These are phyloP conservation scores for Fusarium euwallaceae DNA, from an alignment of 2,329 filamentous ascomycete genomes.

Conservation along the genomic window DNA sequence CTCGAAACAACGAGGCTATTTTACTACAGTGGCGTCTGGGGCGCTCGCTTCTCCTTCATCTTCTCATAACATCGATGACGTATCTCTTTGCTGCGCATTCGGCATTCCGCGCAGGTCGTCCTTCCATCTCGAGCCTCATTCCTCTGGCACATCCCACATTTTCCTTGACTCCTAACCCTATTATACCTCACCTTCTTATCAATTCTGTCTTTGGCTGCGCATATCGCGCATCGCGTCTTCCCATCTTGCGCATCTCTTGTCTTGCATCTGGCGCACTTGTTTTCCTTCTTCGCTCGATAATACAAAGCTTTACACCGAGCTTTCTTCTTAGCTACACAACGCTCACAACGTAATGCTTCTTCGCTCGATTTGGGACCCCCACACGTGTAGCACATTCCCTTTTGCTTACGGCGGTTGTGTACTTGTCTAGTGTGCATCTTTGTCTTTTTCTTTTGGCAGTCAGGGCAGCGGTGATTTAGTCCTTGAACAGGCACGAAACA, in stretches of 20 bases:
- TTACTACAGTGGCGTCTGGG: no score
- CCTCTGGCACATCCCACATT: fast-evolving
- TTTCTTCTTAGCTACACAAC: background rate
- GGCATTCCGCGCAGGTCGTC: background rate
- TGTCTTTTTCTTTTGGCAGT: background rate
- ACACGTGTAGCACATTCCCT: background rate
- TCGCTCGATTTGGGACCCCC: background rate
- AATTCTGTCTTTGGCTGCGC: background rate
- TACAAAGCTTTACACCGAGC: background rate
- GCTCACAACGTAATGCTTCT: background rate
- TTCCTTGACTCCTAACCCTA: background rate
- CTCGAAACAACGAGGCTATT: no score
- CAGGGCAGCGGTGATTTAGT: background rate
- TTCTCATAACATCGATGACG: no score
- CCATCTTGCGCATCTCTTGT: background rate
- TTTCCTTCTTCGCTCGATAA: background rate
- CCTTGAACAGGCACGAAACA: background rate
- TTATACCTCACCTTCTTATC: background rate
- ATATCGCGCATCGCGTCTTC: background rate
- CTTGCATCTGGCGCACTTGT: fast-evolving
- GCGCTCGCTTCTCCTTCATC: no score
- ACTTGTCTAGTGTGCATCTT: background rate
- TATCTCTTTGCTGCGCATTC: no score
- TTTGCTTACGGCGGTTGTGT: background rate
- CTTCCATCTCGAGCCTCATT: background rate